These are phyloP conservation scores for Ascochyta lentis DNA, from an alignment of 2,329 filamentous ascomycete species.

Conservation along the genomic window DNA sequence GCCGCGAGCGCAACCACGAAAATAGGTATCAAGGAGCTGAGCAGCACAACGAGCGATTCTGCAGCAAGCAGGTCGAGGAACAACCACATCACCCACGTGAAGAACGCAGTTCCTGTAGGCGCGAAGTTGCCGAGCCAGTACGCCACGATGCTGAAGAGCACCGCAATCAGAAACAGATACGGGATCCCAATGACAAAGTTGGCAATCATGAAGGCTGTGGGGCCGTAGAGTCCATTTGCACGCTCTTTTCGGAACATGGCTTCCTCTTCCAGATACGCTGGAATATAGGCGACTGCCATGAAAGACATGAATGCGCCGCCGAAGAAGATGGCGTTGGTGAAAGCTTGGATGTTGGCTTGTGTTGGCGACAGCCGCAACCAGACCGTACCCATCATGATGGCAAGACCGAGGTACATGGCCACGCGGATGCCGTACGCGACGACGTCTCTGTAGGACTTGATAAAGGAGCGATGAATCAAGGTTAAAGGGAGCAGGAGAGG, in stretches of 20 bases:
- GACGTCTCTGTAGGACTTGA: conserved; percentile 85
- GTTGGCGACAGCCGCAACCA: conserved; percentile 74
- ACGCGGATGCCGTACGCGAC: conserved; percentile 84
- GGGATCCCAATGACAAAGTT: conserved; percentile 86
- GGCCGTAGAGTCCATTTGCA: conserved; percentile 80
- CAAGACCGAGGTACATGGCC: conserved; percentile 80
- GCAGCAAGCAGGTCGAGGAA: conserved; percentile 84
- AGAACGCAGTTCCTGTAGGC: conserved; percentile 70
- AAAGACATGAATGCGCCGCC: conserved; percentile 61
- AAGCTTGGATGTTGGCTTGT: conserved; percentile 78
- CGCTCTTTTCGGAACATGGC: conserved; percentile 77
- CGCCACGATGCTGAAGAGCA: conserved; percentile 75
- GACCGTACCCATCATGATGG: conserved; percentile 87
- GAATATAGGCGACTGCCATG: conserved; percentile 77
- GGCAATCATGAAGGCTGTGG: conserved; percentile 73
- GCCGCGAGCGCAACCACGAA: conserved; percentile 82
- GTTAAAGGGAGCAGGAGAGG: conserved; percentile 63
- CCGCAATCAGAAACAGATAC: conserved; percentile 78
- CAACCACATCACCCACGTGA: conserved; percentile 81
- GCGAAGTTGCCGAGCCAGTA: conserved; percentile 85
- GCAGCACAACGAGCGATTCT: conserved; percentile 80
- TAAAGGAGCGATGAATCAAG: conserved; percentile 77
- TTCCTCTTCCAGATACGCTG: conserved; percentile 80
- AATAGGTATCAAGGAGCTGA: conserved; percentile 74
- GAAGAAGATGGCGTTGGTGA: conserved; percentile 78